Conservation (phyloP, 2,329 filamentous ascomycete genomes). For the Calonectria pseudoturangicola region DNA sequence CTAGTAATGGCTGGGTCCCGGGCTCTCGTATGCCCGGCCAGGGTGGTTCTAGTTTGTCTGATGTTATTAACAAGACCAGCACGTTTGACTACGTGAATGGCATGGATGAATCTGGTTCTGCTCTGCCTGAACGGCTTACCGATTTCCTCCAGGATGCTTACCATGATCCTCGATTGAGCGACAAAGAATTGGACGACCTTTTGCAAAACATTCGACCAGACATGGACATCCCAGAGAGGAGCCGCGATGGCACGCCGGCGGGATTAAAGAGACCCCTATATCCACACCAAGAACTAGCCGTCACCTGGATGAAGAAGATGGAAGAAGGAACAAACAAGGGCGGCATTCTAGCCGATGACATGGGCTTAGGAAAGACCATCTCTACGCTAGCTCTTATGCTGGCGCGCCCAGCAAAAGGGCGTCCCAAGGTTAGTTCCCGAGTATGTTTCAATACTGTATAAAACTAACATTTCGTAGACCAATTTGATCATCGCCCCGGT, state of each 20-base stretch:
- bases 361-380: constrained; percentile 94
- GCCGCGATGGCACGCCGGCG: constrained; percentile 81
- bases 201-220: constrained; percentile 85
- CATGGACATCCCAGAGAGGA: constrained; percentile 76
- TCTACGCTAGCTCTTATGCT: constrained; percentile 87
- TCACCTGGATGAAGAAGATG: constrained; percentile 89
- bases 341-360: constrained; percentile 94
- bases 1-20: constrained; percentile 7
- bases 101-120: constrained; percentile 60
- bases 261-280: constrained; percentile 82
- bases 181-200: constrained; percentile 82
- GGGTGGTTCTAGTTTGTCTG: constrained; percentile 50
- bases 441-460: neutral
- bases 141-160: constrained; percentile 59
- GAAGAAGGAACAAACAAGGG: constrained; percentile 86
- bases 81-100: constrained; percentile 61
- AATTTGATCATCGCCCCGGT: constrained; percentile 90
- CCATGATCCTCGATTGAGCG: constrained; percentile 62
- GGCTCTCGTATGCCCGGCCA: constrained; percentile 28
- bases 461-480: constrained; percentile 72
- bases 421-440: constrained; percentile 56
- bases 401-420: constrained; percentile 74
- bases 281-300: constrained; percentile 87
- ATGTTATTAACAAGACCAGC: constrained; percentile 63
- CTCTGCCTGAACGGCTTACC: constrained; percentile 59